These are phyloP conservation scores for Fusarium sp. DNA, from an alignment of 2,329 filamentous ascomycete species.

Conservation along the genomic window DNA sequence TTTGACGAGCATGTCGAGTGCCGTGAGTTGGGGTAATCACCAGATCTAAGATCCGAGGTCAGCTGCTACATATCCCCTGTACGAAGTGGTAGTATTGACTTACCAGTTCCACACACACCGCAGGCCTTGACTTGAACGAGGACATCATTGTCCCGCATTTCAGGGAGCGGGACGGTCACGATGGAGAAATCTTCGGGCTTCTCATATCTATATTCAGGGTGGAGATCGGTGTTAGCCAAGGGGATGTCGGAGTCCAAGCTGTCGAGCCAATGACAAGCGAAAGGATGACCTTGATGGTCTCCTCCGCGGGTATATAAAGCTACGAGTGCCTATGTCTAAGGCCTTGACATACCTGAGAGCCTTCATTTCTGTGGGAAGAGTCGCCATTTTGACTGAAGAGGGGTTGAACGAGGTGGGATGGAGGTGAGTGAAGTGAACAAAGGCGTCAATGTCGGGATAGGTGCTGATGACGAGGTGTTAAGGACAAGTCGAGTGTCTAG, in stretches of 20 bases:
- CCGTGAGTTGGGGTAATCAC: conserved; percentile 41
- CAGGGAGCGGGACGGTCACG: conserved; percentile 71
- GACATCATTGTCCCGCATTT: conserved; percentile 69
- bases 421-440: background rate
- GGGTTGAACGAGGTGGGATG: background rate
- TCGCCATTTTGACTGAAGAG: conserved; percentile 43
- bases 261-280: conserved; percentile 3
- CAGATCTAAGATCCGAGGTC: conserved; percentile 49
- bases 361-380: conserved; percentile 68
- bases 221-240: conserved; percentile 10
- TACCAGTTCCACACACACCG: conserved; percentile 70
- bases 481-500: background rate
- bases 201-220: conserved; percentile 60
- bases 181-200: conserved; percentile 71
- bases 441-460: background rate
- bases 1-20: background rate
- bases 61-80: conserved; percentile 4
- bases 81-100: conserved; percentile 40
- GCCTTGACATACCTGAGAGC: conserved; percentile 65
- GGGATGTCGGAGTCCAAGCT: conserved; percentile 4
- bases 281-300: conserved; percentile 39
- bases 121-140: conserved; percentile 76
- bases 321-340: background rate
- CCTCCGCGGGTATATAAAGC: conserved; percentile 18
- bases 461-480: background rate